phyloP scores from a whole-genome alignment of 208 protist genomes.

The Borovskyia barvae region DNA sequence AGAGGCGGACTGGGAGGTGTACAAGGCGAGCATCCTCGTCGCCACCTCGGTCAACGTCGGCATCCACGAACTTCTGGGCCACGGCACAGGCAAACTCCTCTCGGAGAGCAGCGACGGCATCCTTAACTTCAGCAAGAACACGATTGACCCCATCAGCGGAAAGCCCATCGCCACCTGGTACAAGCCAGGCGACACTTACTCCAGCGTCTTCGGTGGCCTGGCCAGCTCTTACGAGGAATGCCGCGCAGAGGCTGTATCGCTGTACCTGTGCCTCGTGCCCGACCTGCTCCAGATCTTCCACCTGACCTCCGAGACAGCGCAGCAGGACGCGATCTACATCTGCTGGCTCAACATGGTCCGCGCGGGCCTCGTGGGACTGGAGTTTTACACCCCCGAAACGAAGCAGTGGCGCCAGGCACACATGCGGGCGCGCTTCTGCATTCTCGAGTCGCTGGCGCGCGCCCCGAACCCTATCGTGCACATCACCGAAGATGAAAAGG shows the following conservation, averaged over 20 bases:
- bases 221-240: constrained; percentile 88
- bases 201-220: constrained; percentile 70
- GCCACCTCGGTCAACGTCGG: constrained; percentile 92
- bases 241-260: constrained; percentile 84
- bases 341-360: constrained; percentile 94
- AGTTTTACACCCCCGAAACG: constrained; percentile 90
- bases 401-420: constrained; percentile 89
- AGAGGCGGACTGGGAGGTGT: constrained; percentile 80
- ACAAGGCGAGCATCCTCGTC: constrained; percentile 42
- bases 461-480: constrained; percentile 52
- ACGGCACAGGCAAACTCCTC: constrained; percentile 91
- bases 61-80: constrained; percentile 93
- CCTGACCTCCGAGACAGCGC: constrained; percentile 30
- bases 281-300: constrained; percentile 72
- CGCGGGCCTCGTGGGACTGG: constrained; percentile 82
- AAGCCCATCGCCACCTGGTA: constrained; percentile 77
- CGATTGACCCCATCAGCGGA: constrained; percentile 73
- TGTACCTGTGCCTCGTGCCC: constrained; percentile 77
- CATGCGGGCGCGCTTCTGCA: constrained; percentile 90
- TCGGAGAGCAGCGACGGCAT: constrained; percentile 47
- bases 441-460: constrained; percentile 74
- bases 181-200: constrained; percentile 88
- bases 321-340: constrained; percentile 58
- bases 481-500: constrained; percentile 42
- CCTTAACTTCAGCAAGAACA: constrained; percentile 75